Evolutionary conservation across 2,329 filamentous ascomycete species (phyloP).

Genomic region (Dothideomycetes sp.): DNA sequence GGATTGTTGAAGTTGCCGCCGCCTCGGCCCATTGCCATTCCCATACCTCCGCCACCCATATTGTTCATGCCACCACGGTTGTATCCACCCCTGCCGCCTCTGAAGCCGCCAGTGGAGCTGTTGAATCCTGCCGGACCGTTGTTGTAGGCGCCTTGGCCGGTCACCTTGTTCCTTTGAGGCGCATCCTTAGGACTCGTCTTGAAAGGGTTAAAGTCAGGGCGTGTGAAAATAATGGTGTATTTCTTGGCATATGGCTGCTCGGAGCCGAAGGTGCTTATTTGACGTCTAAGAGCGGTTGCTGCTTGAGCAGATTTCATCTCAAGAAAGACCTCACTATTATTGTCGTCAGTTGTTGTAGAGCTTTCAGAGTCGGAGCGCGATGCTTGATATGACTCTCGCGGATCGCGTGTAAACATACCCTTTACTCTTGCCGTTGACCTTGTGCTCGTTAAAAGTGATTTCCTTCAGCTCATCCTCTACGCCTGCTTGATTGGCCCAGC

Average conservation of each 20-base stretch:
- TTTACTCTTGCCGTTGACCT: conserved; percentile 98
- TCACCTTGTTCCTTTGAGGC: conserved; percentile 49
- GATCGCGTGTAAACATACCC: no score
- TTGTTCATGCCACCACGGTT: conserved; percentile 15
- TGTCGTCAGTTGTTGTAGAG: conserved; percentile 3
- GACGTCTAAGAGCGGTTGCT: conserved; percentile 72
- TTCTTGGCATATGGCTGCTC: conserved; percentile 52
- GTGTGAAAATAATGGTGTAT: conserved; percentile 63
- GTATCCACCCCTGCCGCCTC: conserved; percentile 19
- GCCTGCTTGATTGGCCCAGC: conserved; percentile 68
- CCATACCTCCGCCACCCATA: conserved; percentile 11
- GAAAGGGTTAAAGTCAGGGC: conserved; percentile 73
- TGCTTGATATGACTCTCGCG: no score
- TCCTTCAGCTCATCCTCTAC: conserved; percentile 82
- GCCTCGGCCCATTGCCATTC: conserved; percentile 11
- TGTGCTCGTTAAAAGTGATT: conserved; percentile 94
- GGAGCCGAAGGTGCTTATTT: conserved; percentile 56
- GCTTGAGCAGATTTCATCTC: conserved; percentile 77
- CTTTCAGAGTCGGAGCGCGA: no score
- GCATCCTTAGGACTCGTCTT: conserved; percentile 83
- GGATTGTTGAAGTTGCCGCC: conserved; percentile 9
- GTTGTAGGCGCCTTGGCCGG: conserved; percentile 38
- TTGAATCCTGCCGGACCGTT: conserved; percentile 30
- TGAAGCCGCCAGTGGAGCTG: conserved; percentile 42
- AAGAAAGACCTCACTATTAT: conserved; percentile 59